phyloP scores from a whole-genome alignment of 805 yeast species.

The baker's yeast (Saccharomyces cerevisiae) region DNA sequence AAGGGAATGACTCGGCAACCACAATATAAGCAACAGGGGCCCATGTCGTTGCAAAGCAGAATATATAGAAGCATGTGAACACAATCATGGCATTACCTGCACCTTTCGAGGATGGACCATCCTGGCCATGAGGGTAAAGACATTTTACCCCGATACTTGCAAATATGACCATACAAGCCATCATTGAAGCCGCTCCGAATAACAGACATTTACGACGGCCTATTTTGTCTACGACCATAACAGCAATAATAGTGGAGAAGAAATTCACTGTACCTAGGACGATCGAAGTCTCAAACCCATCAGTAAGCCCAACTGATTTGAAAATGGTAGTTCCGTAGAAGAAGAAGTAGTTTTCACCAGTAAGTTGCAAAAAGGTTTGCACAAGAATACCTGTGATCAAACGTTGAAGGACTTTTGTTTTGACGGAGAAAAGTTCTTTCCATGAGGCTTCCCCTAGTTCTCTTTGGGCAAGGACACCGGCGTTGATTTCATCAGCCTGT shows the following conservation, averaged over 20 bases:
- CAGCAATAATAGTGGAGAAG: constrained; percentile 45
- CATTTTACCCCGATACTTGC: constrained; percentile 54
- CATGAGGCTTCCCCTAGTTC: constrained; percentile 48
- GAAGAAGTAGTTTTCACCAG: constrained; percentile 60
- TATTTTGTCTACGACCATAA: constrained; percentile 44
- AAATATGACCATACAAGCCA: constrained; percentile 39
- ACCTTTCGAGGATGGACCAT: constrained; percentile 37
- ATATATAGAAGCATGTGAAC: constrained; percentile 60
- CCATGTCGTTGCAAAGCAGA: constrained; percentile 71
- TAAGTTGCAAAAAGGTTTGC: constrained; percentile 60
- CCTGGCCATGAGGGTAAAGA: constrained; percentile 36
- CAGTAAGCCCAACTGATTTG: constrained; percentile 51
- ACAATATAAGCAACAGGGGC: constrained; percentile 63
- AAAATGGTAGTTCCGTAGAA: constrained; percentile 58
- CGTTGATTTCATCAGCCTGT: constrained; percentile 42
- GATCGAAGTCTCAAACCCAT: constrained; percentile 53
- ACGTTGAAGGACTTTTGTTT: constrained; percentile 46
- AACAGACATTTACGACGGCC: constrained; percentile 45
- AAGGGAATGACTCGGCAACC: constrained; percentile 62
- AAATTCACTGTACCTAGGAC: constrained; percentile 54
- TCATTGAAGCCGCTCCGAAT: constrained; percentile 44
- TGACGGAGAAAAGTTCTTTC: constrained; percentile 45
- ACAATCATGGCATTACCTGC: constrained; percentile 68
- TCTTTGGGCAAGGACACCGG: constrained; percentile 48
- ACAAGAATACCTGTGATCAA: constrained; percentile 44